These are phyloP conservation scores for Coniophora puteana DNA, from an alignment of 1,284 basidiomycete species.

Conservation along the genomic window DNA sequence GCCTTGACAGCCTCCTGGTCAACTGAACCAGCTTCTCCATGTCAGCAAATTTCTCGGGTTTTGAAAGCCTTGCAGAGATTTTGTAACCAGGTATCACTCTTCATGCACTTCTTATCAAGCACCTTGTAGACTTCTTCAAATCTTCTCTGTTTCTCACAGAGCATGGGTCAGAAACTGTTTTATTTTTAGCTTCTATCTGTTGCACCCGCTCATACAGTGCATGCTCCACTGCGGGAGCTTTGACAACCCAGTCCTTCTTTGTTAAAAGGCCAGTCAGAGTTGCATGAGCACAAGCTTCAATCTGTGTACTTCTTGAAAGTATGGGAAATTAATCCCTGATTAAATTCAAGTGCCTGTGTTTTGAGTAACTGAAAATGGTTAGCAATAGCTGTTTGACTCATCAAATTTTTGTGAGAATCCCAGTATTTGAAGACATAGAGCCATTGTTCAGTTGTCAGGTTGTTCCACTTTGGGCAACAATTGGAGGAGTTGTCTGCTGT, in stretches of 20 bases:
- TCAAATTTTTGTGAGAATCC: conserved; percentile 16
- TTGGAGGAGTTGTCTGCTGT: too few relatives aligned
- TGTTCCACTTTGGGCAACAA: too few relatives aligned
- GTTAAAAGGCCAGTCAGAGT: conserved; percentile 18
- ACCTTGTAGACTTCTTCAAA: too few relatives aligned
- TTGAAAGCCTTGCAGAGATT: conserved; percentile 26
- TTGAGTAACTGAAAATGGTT: conserved; percentile 17
- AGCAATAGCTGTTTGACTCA: conserved; percentile 19
- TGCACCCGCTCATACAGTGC: conserved; percentile 25
- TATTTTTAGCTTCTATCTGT: conserved; percentile 22
- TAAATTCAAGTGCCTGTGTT: conserved; percentile 17
- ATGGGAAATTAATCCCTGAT: conserved; percentile 16
- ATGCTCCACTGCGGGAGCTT: too few relatives aligned
- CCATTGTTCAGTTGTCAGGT: conserved; percentile 26
- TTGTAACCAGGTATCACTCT: conserved; percentile 24
- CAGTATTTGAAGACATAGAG: conserved; percentile 18
- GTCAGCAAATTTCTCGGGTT: conserved; percentile 23
- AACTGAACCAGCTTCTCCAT: conserved; percentile 36
- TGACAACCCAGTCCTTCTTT: too few relatives aligned
- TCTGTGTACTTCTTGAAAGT: conserved; percentile 9
- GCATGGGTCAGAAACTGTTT: conserved; percentile 25
- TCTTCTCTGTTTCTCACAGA: too few relatives aligned
- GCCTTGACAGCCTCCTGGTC: conserved; percentile 11
- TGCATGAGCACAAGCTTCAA: conserved; percentile 8
- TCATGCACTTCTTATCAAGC: conserved; percentile 21